phyloP scores from a whole-genome alignment of 352 stramenopile genomes.

The Phytophthora nicotianae region DNA sequence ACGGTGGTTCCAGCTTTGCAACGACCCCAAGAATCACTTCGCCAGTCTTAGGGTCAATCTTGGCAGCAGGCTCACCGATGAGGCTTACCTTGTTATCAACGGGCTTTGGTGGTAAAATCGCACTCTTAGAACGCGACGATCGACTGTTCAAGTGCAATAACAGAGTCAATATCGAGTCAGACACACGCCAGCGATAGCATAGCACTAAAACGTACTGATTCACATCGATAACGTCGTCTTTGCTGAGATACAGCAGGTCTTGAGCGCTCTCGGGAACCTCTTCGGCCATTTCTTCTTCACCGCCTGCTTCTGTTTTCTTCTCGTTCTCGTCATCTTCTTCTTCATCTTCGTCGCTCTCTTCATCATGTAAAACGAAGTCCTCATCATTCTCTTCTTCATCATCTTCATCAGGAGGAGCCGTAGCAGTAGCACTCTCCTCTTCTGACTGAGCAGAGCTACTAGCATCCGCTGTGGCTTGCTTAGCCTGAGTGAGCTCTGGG shows the following conservation, averaged over 20 bases:
- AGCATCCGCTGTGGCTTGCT: conserved; percentile 28
- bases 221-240: conserved; percentile 55
- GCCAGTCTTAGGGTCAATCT: conserved; percentile 35
- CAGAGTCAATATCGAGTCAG: conserved; percentile 9
- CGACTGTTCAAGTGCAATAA: conserved; percentile 20
- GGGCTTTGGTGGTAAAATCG: conserved; percentile 13
- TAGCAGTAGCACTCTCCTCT: conserved; percentile 16
- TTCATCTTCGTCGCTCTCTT: conserved; percentile 35
- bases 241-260: conserved; percentile 56
- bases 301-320: neutral
- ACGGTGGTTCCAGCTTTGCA: conserved; percentile 37
- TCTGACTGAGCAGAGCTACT: conserved; percentile 29
- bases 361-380: conserved; percentile 46
- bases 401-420: conserved; percentile 28
- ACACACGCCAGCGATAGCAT: conserved; percentile 3
- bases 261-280: conserved; percentile 43
- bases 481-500: conserved; percentile 44
- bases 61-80: conserved; percentile 53
- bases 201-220: conserved; percentile 44
- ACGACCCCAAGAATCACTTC: conserved; percentile 59
- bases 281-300: conserved; percentile 34
- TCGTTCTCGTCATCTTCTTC: conserved; percentile 25
- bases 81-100: conserved; percentile 24
- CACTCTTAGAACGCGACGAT: conserved; percentile 34
- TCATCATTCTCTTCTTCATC: conserved; percentile 63